Evolutionary conservation across 1,284 basidiomycete species (phyloP), one percentile per base, ranked within the genome.

Genomic region (Leccinum fuscescens): DNA sequence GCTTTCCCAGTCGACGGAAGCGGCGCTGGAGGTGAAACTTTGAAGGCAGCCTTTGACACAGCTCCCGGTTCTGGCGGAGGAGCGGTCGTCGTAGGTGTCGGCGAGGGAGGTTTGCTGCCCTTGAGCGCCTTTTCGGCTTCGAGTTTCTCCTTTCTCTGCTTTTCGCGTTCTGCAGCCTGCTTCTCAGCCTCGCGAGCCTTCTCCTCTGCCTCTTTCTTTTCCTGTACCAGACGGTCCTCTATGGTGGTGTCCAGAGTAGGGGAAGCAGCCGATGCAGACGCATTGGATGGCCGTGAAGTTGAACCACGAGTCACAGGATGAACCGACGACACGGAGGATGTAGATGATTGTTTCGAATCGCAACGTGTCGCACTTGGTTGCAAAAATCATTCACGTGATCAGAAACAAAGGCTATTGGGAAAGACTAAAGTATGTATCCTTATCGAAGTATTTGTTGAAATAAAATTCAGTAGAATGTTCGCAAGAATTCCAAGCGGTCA

Each of bases 121-220:
- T 82, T 84, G 59, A 82, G 59, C 0, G 83, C 86, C 74, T 86
- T 84, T 73, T 91, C 89, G 55, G 79, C 80, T 57, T 88, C 84
- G 29, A 96, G 72, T 60, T 89, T 82, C 70, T 89, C 88, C 63
- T 77, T 80, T 55, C 93, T 82, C 51, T 84, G 73, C 54, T 83
- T 82, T 67, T 93, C 91, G 59, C 91, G 80, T 62, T 90, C 88
- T 62, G 90, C 87, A 2, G 90, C 89, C 67, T 90, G 89, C 67
- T 82, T 84, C 71, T 95, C 92, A 0, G 91, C 91, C 46, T 81
- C 77, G 54, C 80, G 81, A 0, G 83, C 85, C 71, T 89, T 91
- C 72, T 93, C 92, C 69, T 94, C 93, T 0, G 91, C 93, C 72
- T 94, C 92, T 72, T 85, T 86, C 76, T 89, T 89, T 27, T 27